Evolutionary conservation across 75 land plant genomes (phyloP), one percentile per base, ranked within the genome.

Genomic region (Selaginella moellendorffii): DNA sequence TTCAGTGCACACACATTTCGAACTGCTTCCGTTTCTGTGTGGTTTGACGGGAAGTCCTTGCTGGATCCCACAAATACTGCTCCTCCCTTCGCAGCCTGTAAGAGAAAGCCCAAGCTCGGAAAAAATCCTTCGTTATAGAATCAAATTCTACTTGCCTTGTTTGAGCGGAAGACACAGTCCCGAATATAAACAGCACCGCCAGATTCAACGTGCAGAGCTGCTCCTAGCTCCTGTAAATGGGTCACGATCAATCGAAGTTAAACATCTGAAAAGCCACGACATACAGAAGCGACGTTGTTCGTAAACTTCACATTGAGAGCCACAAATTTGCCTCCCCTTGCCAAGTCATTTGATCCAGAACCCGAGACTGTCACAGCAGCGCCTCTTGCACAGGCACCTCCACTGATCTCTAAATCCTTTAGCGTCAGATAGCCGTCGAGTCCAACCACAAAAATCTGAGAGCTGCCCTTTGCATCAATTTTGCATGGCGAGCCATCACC

Each of bases 321-420:
- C 9, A 52, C 30, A 24, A 73, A 69, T 26, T 64, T 69, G 42
- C 76, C 76, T 0, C 65, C 42, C 10, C 26, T 26, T 14, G 0
- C 2, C 30, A 28, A 1, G 29, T 28, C 31, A 21, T 54, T 28
- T 25, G 68, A 23, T 20, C 68, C 68, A 20, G 58, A 54, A 17
- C 76, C 76, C 5, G 76, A 62, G 1, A 73, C 76, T 12, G 67
- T 54, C 22, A 73, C 66, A 0, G 76, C 76, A 1, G 76, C 10
- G 21, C 76, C 76, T 19, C 58, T 53, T 12, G 26, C 63, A 58
- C 76, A 73, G 14, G 29, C 29, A 0, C 72, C 76, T 2, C 71
- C 71, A 5, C 71, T 68, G 29, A 73, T 26, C 29, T 68, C 71
- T 20, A 73, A 28, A 42, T 73, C 61, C 54, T 73, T 73, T 22